A percentile compares a stretch with the other conserved stretches of the same genome.
Evolutionary conservation across 129 eudicot species (phyloP).

Genomic region (Centella asiatica): DNA sequence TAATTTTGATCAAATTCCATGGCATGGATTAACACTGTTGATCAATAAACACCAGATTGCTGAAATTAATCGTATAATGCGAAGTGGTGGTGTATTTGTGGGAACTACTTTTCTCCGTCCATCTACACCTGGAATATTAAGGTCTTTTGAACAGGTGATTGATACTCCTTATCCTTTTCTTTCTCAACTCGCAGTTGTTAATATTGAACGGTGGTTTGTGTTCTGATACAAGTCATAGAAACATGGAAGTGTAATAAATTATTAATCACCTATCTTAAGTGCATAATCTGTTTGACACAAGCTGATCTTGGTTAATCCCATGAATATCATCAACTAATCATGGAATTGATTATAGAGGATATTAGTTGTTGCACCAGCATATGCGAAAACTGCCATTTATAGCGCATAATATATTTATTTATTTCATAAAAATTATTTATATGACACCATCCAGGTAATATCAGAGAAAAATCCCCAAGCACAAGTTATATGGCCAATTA

Average conservation of each 20-base stretch:
- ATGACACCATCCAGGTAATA: too few relatives aligned
- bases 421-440: too few relatives aligned
- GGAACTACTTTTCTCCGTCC: constrained; percentile 82
- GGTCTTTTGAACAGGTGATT: constrained; percentile 61
- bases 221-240: neutral
- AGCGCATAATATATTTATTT: too few relatives aligned
- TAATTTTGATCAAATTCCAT: neutral
- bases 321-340: too few relatives aligned
- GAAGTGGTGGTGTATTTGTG: constrained; percentile 89
- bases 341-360: too few relatives aligned
- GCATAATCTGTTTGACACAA: too few relatives aligned
- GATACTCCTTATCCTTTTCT: constrained; percentile 8
- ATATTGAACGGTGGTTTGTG: neutral
- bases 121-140: constrained; percentile 51
- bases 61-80: constrained; percentile 78
- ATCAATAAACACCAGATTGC: constrained; percentile 47
- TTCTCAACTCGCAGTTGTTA: neutral
- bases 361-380: too few relatives aligned
- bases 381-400: too few relatives aligned
- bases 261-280: neutral
- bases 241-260: neutral
- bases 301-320: too few relatives aligned
- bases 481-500: too few relatives aligned
- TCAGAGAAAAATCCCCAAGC: too few relatives aligned
- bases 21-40: neutral